A percentile compares a stretch with the other conserved stretches of the same genome.
phyloP scores from a whole-genome alignment of 2,329 filamentous ascomycete genomes.

The Stemphylium lycopersici region DNA sequence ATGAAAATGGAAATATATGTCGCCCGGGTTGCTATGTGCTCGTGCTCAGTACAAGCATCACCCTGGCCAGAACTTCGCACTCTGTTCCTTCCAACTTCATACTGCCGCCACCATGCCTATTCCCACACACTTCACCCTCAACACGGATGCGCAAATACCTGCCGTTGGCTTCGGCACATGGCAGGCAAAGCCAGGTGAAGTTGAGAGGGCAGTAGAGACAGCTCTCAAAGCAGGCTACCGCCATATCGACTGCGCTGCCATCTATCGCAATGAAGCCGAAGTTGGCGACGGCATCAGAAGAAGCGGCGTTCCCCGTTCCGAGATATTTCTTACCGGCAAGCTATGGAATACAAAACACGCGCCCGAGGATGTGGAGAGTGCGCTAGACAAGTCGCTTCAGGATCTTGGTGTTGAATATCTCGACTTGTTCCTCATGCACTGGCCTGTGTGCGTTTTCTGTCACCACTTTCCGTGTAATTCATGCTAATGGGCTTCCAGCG shows the following conservation, averaged over 20 bases:
- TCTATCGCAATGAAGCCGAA: conserved; percentile 77
- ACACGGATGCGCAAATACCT: conserved; percentile 76
- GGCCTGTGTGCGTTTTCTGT: conserved; percentile 50
- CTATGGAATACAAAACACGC: conserved; percentile 81
- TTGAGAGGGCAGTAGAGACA: conserved; percentile 66
- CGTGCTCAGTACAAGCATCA: too few relatives aligned
- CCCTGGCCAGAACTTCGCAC: too few relatives aligned
- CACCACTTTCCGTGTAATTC: background rate
- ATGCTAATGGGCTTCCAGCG: conserved; percentile 6
- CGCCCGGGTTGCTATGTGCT: too few relatives aligned
- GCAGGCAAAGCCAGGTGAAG: conserved; percentile 71
- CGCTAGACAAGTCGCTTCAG: conserved; percentile 64
- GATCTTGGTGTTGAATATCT: conserved; percentile 68
- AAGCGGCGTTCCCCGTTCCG: conserved; percentile 64
- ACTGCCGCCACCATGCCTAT: conserved; percentile 21
- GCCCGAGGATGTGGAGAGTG: conserved; percentile 60
- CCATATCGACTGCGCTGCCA: conserved; percentile 75
- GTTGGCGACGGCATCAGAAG: conserved; percentile 73
- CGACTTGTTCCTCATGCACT: conserved; percentile 73
- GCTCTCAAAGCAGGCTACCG: conserved; percentile 72
- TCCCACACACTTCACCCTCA: conserved; percentile 56
- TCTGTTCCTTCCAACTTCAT: background rate
- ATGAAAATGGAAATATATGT: too few relatives aligned
- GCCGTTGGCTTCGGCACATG: conserved; percentile 78
- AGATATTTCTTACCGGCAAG: conserved; percentile 79